A percentile compares a stretch with the other conserved stretches of the same genome.
Evolutionary conservation across 805 yeast genomes (phyloP).

Genomic region (Cyberlindnera lachancei): DNA sequence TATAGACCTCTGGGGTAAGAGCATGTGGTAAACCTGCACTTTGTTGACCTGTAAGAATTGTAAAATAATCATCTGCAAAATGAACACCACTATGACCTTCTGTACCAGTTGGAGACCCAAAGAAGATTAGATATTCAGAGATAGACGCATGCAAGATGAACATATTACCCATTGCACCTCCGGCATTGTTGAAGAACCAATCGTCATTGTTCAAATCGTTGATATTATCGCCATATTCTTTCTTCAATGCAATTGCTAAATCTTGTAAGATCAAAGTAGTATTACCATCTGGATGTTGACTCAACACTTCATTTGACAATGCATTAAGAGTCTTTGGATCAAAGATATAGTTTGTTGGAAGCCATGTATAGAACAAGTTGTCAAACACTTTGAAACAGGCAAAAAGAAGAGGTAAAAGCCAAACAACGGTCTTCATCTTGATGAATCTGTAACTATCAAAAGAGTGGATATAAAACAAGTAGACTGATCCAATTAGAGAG

Average conservation of each 20-base stretch:
- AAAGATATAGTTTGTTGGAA: conserved; percentile 66
- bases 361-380: conserved; percentile 48
- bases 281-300: conserved; percentile 46
- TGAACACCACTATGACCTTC: conserved; percentile 97
- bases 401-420: conserved; percentile 17
- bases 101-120: conserved; percentile 90
- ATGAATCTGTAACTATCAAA: too few relatives aligned
- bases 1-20: conserved; percentile 59
- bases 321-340: conserved; percentile 55
- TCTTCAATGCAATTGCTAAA: conserved; percentile 49
- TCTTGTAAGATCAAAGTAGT: conserved; percentile 57
- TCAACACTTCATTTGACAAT: conserved; percentile 49
- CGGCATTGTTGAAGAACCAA: conserved; percentile 97
- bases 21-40: conserved; percentile 62
- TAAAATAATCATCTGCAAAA: conserved; percentile 96
- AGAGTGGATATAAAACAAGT: too few relatives aligned
- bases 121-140: conserved; percentile 85
- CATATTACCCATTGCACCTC: conserved; percentile 98
- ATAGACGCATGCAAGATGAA: conserved; percentile 90
- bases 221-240: conserved; percentile 65
- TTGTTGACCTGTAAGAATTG: conserved; percentile 78
- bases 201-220: conserved; percentile 68
- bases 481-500: too few relatives aligned
- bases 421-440: conserved; percentile 1
- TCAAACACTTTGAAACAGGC: conserved; percentile 29